A percentile compares a stretch with the other conserved stretches of the same genome.
These are phyloP conservation scores for Mallotus repandus DNA, from an alignment of 441 rosid genomes.

Conservation along the genomic window DNA sequence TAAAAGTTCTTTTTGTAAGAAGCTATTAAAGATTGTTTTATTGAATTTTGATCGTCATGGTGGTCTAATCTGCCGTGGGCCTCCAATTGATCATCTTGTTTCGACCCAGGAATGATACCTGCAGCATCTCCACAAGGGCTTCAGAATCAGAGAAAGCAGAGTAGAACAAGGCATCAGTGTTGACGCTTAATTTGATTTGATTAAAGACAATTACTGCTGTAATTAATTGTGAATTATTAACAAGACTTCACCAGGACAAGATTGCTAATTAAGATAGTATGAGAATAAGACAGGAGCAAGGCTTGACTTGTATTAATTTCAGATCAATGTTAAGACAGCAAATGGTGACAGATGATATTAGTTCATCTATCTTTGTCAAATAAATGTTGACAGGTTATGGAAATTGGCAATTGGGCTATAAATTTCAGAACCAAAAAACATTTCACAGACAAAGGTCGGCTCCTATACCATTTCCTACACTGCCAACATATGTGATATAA, in stretches of 20 bases:
- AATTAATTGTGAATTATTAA: too few species aligned
- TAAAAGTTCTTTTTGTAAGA: conserved; percentile 58
- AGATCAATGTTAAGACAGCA: neutral
- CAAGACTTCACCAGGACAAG: too few species aligned
- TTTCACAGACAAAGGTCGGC: neutral
- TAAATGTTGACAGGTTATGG: neutral
- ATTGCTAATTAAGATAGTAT: too few species aligned
- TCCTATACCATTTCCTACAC: neutral
- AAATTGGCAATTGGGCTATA: neutral
- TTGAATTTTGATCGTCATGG: conserved; percentile 59
- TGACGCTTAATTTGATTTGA: neutral
- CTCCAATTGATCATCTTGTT: conserved; percentile 56
- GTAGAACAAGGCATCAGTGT: neutral
- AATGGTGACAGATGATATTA: neutral
- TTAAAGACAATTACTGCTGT: neutral
- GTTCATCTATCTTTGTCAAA: conserved; percentile 17
- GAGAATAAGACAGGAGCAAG: too few species aligned
- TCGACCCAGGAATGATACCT: conserved; percentile 65
- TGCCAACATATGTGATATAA: neutral
- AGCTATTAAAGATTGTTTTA: conserved; percentile 55
- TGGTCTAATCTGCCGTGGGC: conserved; percentile 45
- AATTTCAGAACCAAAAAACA: neutral
- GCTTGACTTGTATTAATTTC: too few species aligned
- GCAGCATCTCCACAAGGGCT: conserved; percentile 20
- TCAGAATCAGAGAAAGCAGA: neutral